Conservation (phyloP, 129 eudicot genomes). For the Pulicaria dysenterica region DNA sequence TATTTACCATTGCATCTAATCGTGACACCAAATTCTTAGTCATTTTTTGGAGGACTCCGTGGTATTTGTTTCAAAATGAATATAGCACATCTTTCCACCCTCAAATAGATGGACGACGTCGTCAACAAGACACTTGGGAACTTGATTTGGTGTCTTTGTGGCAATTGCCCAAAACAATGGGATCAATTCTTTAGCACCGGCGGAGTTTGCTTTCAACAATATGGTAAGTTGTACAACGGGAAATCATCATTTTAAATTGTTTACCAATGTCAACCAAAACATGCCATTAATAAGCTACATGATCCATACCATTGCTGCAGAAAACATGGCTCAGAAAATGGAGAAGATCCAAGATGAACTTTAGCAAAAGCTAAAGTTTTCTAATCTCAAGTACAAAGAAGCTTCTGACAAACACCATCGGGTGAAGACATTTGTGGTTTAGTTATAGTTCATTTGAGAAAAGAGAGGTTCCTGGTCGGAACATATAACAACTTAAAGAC, state of each 20-base stretch:
- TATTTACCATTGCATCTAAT: not conserved
- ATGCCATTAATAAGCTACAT: not conserved
- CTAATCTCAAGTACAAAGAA: not conserved
- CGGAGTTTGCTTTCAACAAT: slow-evolving; percentile 6
- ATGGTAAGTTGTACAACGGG: not conserved
- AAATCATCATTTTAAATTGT: not conserved
- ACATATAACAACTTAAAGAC: not conserved
- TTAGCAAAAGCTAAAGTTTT: not conserved
- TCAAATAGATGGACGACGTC: not conserved
- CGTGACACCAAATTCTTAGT: not conserved
- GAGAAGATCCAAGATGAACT: not conserved
- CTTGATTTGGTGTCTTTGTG: not conserved
- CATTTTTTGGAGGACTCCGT: slow-evolving; percentile 3
- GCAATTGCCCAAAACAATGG: slow-evolving; percentile 1
- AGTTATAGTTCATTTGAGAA: slow-evolving; percentile 4
- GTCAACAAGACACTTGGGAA: not conserved
- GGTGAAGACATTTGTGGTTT: not conserved
- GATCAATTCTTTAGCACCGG: not conserved
- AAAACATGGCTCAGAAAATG: not conserved
- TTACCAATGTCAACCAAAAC: not conserved
- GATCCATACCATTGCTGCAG: not conserved
- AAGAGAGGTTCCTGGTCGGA: not conserved
- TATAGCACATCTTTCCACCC: not conserved
- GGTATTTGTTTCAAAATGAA: not conserved
- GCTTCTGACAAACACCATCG: not conserved